Conservation (phyloP, 768 basidiomycete species). For the Xerocomellus amylosporus region DNA sequence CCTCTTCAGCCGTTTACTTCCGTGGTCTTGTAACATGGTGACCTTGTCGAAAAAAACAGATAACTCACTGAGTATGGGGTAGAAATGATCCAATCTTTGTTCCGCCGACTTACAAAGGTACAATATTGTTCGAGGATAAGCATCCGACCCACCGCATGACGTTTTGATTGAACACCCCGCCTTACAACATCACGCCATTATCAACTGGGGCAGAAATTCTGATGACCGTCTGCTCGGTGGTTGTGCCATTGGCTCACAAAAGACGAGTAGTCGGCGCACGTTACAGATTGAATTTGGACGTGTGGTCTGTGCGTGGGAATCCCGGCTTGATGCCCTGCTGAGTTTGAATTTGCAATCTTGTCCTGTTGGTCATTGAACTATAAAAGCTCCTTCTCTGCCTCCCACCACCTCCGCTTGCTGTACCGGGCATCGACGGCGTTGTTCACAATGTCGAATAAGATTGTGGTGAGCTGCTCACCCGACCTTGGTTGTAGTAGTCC, state of each 20-base stretch:
- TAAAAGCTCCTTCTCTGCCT: conserved; percentile 38
- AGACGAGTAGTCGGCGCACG: too few relatives aligned
- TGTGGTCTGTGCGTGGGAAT: conserved; percentile 50
- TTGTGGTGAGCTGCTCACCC: conserved; percentile 90
- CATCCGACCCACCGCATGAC: not conserved
- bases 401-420: conserved; percentile 35
- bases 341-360: conserved; percentile 42
- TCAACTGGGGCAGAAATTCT: not conserved
- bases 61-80: too few relatives aligned
- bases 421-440: conserved; percentile 27
- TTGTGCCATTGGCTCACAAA: too few relatives aligned
- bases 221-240: too few relatives aligned
- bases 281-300: not conserved
- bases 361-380: conserved; percentile 38
- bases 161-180: not conserved
- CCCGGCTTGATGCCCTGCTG: conserved; percentile 29
- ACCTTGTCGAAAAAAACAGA: not conserved
- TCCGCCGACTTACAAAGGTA: not conserved
- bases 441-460: conserved; percentile 89
- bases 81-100: not conserved
- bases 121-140: not conserved
- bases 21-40: not conserved
- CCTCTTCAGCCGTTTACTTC: too few relatives aligned
- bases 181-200: not conserved
- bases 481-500: conserved; percentile 55